These are phyloP conservation scores for Graphium sp. DNA, from an alignment of 2,329 filamentous ascomycete species.

Conservation along the genomic window DNA sequence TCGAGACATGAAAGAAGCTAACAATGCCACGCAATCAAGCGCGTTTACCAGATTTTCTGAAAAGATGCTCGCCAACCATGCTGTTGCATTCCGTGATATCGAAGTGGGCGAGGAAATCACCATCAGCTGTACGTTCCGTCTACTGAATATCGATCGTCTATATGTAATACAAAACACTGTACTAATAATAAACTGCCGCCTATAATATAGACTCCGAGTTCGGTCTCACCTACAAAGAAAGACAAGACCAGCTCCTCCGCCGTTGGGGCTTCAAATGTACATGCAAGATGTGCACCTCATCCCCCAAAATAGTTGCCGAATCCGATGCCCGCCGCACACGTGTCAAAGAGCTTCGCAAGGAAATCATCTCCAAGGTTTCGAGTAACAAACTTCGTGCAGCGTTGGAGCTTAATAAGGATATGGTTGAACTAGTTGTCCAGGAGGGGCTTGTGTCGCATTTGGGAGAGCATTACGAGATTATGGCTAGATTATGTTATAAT, in stretches of 20 bases:
- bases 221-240: constrained; percentile 10
- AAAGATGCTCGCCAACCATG: constrained; percentile 9
- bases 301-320: constrained; percentile 11
- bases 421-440: constrained; percentile 9
- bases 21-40: constrained; percentile 6
- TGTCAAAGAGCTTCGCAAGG: constrained; percentile 9
- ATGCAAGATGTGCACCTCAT: constrained; percentile 12
- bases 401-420: constrained; percentile 9
- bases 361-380: constrained; percentile 9
- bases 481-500: constrained; percentile 7
- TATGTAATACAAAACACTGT: background rate
- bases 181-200: background rate
- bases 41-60: constrained; percentile 12
- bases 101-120: constrained; percentile 12
- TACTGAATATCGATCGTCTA: constrained; percentile 3
- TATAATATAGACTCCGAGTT: constrained; percentile 10
- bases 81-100: constrained; percentile 11
- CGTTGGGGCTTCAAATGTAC: constrained; percentile 14
- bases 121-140: constrained; percentile 11
- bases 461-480: constrained; percentile 12
- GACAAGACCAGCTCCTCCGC: constrained; percentile 8
- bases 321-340: constrained; percentile 13
- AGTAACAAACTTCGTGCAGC: constrained; percentile 9
- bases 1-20: background rate
- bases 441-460: constrained; percentile 11